Conservation (phyloP, 495 filamentous ascomycete species). For the Barbatosphaeria neglecta region DNA sequence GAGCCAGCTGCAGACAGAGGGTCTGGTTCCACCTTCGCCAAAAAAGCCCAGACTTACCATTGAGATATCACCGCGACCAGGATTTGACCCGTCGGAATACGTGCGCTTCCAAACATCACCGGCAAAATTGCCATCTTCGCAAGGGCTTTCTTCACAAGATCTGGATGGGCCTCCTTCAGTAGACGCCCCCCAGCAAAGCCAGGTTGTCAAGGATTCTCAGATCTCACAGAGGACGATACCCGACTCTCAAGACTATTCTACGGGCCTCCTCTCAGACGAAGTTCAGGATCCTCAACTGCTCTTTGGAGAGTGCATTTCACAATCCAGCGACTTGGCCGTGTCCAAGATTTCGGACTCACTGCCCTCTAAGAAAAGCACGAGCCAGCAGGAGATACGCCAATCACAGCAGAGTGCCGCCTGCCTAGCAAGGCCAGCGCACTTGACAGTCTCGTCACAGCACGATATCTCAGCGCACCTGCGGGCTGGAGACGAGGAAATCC, state of each 20-base stretch:
- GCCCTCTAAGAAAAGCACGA: neutral
- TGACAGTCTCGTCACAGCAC: neutral
- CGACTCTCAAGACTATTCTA: conserved; percentile 15
- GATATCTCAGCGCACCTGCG: neutral
- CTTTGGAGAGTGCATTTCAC: neutral
- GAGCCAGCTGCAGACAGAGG: neutral
- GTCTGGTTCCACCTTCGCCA: neutral
- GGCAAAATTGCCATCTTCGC: too few species aligned
- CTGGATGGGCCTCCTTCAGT: too few species aligned
- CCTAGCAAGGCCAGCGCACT: neutral
- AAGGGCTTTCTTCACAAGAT: neutral
- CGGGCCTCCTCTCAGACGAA: conserved; percentile 6
- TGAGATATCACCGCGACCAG: conserved; percentile 3
- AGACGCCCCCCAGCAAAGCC: neutral
- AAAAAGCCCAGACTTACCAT: conserved; percentile 4
- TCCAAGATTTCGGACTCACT: neutral
- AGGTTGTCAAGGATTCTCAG: neutral
- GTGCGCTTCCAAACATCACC: neutral
- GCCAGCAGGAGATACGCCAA: neutral
- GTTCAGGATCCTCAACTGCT: neutral
- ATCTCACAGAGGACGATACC: conserved; percentile 15
- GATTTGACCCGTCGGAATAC: conserved; percentile 10
- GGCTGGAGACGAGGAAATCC: conserved; percentile 5
- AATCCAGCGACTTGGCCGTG: neutral
- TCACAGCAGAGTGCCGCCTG: neutral